phyloP scores from a whole-genome alignment of 2,329 filamentous ascomycete genomes.

The Teratosphaeria pseudoeucalypti region DNA sequence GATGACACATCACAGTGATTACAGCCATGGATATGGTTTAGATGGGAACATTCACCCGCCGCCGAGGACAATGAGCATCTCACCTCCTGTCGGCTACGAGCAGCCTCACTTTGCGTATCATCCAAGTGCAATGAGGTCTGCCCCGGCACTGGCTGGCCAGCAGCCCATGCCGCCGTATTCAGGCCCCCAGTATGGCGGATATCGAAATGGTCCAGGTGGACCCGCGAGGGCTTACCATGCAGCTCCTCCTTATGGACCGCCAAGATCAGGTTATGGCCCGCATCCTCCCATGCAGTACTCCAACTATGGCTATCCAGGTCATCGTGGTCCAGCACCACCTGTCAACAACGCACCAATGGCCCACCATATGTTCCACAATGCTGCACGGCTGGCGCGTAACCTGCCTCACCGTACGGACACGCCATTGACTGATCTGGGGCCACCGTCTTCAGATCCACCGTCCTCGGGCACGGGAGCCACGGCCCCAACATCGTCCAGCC shows the following conservation, averaged over 20 bases:
- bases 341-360: constrained; percentile 18
- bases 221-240: constrained; percentile 4
- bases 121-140: constrained; percentile 13
- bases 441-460: constrained; percentile 34
- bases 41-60: constrained; percentile 19
- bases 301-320: constrained; percentile 6
- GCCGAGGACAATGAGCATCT: constrained; percentile 15
- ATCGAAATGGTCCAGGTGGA: not conserved
- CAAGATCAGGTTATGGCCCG: constrained; percentile 12
- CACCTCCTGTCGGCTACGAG: constrained; percentile 16
- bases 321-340: constrained; percentile 15
- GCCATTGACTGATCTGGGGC: constrained; percentile 29
- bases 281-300: constrained; percentile 12
- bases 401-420: constrained; percentile 24
- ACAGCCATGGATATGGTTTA: constrained; percentile 13
- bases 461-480: constrained; percentile 22
- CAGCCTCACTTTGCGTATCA: constrained; percentile 19
- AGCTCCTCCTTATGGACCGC: constrained; percentile 12
- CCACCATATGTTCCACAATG: constrained; percentile 25
- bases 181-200: constrained; percentile 2
- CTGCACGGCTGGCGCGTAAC: constrained; percentile 22
- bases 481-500: constrained; percentile 27
- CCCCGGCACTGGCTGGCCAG: constrained; percentile 12
- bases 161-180: constrained; percentile 6
- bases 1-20: constrained; percentile 22